Percentiles rank a stretch among this genome's conserved stretches.
phyloP scores from a whole-genome alignment of 768 basidiomycete genomes.

The Amanita exitialis region DNA sequence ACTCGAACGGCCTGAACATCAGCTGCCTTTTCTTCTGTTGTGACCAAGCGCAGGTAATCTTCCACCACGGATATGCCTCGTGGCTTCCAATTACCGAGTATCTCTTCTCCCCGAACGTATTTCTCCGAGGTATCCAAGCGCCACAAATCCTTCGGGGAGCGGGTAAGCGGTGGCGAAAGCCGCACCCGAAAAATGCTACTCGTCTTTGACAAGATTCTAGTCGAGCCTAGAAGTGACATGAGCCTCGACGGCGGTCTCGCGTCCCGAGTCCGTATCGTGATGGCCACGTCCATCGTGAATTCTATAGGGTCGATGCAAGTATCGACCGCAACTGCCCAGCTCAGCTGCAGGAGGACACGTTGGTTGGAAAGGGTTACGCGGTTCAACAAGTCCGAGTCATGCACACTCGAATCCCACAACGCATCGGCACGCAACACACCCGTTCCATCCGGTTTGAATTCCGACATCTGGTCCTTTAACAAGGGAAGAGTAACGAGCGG shows the following conservation, averaged over 20 bases:
- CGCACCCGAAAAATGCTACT: constrained; percentile 79
- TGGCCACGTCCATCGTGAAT: constrained; percentile 80
- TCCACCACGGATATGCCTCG: constrained; percentile 84
- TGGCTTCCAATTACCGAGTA: constrained; percentile 74
- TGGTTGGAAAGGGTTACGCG: constrained; percentile 72
- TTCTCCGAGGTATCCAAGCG: constrained; percentile 90
- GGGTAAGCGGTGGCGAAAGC: constrained; percentile 75
- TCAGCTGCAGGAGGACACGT: constrained; percentile 68
- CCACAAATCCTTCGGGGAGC: constrained; percentile 88
- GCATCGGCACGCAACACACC: constrained; percentile 59
- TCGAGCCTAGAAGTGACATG: constrained; percentile 65
- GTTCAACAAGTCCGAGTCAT: constrained; percentile 80
- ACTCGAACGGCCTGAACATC: constrained; percentile 87
- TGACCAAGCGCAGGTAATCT: constrained; percentile 68
- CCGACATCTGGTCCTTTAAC: constrained; percentile 58
- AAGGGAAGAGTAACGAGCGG: constrained; percentile 64
- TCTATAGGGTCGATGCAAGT: constrained; percentile 78
- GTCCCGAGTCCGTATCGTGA: constrained; percentile 78
- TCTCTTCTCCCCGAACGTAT: constrained; percentile 90
- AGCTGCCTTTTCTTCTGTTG: constrained; percentile 64
- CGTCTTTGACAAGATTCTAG: constrained; percentile 67
- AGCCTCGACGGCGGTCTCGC: constrained; percentile 76
- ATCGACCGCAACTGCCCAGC: constrained; percentile 74
- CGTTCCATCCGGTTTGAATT: constrained; percentile 81
- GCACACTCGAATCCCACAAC: constrained; percentile 90